phyloP scores from a whole-genome alignment of 805 yeast genomes.

The Candida silvatica region DNA sequence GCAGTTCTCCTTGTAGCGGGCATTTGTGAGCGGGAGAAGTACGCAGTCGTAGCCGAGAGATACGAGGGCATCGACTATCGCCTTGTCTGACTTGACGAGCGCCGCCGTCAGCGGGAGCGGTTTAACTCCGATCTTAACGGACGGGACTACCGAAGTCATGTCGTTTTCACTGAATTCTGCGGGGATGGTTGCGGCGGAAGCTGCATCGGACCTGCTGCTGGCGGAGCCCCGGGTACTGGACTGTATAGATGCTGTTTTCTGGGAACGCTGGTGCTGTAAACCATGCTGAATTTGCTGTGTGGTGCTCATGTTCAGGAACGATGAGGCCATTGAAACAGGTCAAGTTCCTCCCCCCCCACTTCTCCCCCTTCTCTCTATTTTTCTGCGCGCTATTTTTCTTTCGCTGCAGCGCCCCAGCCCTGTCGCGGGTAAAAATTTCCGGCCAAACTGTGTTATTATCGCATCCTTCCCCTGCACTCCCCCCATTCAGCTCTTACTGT shows the following conservation, averaged over 20 bases:
- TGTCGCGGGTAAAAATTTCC: too few species aligned
- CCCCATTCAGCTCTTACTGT: too few species aligned
- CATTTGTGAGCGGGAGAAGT: conserved; percentile 46
- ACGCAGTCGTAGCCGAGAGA: conserved; percentile 41
- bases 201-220: neutral
- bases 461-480: too few species aligned
- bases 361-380: too few species aligned
- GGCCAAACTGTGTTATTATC: too few species aligned
- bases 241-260: neutral
- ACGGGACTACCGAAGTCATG: conserved; percentile 4
- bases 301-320: too few species aligned
- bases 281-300: too few species aligned
- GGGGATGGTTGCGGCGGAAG: neutral
- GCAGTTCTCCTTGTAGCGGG: conserved; percentile 36
- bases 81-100: conserved; percentile 21
- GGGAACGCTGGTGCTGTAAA: too few species aligned
- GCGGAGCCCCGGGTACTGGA: neutral
- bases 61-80: conserved; percentile 18
- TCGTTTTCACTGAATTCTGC: conserved; percentile 4
- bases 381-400: too few species aligned
- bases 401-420: too few species aligned
- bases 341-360: too few species aligned
- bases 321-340: too few species aligned
- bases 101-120: conserved; percentile 29
- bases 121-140: conserved; percentile 32